Base-by-base conservation (phyloP, 331 rosid species). In the Telfairia occidentalis region DNA sequence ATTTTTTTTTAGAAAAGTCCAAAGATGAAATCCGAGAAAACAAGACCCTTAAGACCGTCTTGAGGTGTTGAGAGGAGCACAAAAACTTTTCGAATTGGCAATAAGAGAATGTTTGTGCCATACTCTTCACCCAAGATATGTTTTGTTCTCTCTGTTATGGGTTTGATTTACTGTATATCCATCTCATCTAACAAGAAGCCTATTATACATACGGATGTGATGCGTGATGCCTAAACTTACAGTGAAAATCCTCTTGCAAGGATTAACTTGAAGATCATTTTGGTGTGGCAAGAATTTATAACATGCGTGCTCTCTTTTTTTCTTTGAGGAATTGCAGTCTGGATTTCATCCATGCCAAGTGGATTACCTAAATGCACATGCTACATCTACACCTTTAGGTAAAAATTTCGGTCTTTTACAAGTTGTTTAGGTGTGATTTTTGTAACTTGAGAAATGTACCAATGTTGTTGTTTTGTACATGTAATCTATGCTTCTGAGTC, bases 311-410 rank as follows among this genome's bases (percentile, higher is more conserved):
- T 59, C 16, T 28, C 3, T 55, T 59, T 16, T 10, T 64, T 67
- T 49, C 80, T 85, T 63, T 75, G 15, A 63, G 83, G 77, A 71
- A 72, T 71, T 84, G 80, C 88, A 89, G 97, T 89, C 98, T 26
- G 96, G 92, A 73, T 81, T 94, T 77, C 86, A 84, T 77, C 90
- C 91, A 69, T 81, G 84, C 64, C 88, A 94, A 73, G 90, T 94
- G 79, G 90, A 88, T 80, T 94, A 94, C 82, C 78, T 94, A 67
- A 89, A 94, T 84, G 97, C 98, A 4, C 96, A 91, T 83, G 97
- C 98, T 46, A 89, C 98, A 61, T 91, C 97, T 61, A 91, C 96
- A n/a, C 89, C 87, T 79, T 78, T 94, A 78, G 98, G 97, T 81
- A 88, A 86, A 83, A 82, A 55, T 35, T 50, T 35, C 57, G 58